These are phyloP conservation scores for Flaveria floridana DNA, from an alignment of 140 eudicot species.

Conservation along the genomic window DNA sequence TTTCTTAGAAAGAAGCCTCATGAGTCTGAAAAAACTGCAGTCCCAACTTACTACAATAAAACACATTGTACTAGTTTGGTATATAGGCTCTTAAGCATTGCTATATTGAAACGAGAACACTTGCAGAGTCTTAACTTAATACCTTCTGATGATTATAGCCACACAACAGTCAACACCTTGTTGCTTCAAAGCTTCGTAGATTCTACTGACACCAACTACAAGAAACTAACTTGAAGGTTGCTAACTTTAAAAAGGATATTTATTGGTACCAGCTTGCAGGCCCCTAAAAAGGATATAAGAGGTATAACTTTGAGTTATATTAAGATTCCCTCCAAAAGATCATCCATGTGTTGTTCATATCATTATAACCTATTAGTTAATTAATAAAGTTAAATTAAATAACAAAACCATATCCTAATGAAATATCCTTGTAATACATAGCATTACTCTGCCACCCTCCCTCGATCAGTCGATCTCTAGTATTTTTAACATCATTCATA, in stretches of 20 bases:
- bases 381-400: neutral
- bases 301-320: slow-evolving; percentile 12
- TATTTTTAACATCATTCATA: slow-evolving; percentile 6
- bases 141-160: neutral
- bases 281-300: neutral
- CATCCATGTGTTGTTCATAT: neutral
- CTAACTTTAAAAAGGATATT: neutral
- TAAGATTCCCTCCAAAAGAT: neutral
- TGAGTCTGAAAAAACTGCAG: neutral
- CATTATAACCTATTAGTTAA: neutral
- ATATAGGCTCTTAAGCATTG: no score
- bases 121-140: no score
- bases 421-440: neutral
- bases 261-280: neutral
- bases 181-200: slow-evolving; percentile 1
- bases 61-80: neutral
- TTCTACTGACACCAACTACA: slow-evolving; percentile 16
- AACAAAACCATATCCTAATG: slow-evolving; percentile 1
- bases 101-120: no score
- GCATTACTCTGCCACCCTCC: neutral
- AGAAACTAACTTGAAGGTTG: slow-evolving; percentile 22
- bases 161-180: neutral
- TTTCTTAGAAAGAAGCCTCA: neutral
- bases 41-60: neutral
- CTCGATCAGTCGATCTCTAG: neutral